These are phyloP conservation scores for Marvania coccoides DNA, from an alignment of 139 green algal genomes.

Conservation along the genomic window DNA sequence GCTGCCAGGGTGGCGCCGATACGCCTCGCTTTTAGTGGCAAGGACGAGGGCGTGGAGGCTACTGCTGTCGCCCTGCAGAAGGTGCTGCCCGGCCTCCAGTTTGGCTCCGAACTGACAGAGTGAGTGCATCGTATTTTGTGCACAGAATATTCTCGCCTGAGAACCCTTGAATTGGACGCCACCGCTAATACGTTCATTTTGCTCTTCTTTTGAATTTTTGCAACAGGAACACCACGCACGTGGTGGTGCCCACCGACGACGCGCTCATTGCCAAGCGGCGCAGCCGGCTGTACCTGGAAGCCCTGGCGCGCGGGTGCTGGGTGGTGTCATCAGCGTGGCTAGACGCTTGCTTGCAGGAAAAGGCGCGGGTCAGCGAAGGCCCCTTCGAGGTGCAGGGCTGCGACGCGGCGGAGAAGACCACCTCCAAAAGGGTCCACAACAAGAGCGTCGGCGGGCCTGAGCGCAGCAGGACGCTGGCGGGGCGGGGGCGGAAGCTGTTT, in stretches of 20 bases:
- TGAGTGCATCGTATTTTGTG: too few species aligned
- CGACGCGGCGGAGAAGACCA: background rate
- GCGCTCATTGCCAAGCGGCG: background rate
- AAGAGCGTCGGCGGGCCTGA: background rate
- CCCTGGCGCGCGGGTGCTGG: slow-evolving; percentile 30
- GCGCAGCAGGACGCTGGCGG: background rate
- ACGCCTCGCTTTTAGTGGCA: background rate
- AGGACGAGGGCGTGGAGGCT: background rate
- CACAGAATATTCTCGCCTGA: too few species aligned
- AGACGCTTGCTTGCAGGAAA: slow-evolving; percentile 17
- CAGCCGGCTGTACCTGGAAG: slow-evolving; percentile 25
- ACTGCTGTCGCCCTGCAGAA: background rate
- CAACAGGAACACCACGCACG: slow-evolving; percentile 21
- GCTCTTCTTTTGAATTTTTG: too few species aligned
- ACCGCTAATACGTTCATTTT: too few species aligned
- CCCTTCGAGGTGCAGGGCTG: slow-evolving; percentile 24
- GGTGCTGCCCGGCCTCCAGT: too few species aligned
- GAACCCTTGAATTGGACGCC: too few species aligned
- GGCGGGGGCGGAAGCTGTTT: background rate
- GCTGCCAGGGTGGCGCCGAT: background rate
- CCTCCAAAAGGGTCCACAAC: background rate
- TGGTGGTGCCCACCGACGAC: slow-evolving; percentile 15
- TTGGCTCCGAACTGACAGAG: too few species aligned
- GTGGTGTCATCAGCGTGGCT: slow-evolving; percentile 26
- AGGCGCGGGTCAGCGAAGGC: slow-evolving; percentile 15